A percentile compares a stretch with the other conserved stretches of the same genome.
phyloP scores from a whole-genome alignment of 305 asterid genomes.

The Solanum hybrid region DNA sequence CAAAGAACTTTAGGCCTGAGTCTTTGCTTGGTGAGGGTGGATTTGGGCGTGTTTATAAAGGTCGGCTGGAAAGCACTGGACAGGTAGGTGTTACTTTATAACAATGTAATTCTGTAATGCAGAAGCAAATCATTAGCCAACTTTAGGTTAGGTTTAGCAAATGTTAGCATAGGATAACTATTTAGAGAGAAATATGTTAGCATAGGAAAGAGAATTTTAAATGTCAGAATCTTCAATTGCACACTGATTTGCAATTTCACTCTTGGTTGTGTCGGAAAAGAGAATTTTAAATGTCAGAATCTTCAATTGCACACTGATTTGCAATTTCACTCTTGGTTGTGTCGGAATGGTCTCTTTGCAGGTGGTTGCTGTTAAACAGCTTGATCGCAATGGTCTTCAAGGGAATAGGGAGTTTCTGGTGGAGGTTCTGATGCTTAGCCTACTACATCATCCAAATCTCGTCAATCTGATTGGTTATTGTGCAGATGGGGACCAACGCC shows the following conservation, averaged over 20 bases:
- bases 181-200: neutral
- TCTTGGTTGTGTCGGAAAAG: neutral
- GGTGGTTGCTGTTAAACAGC: slow-evolving; percentile 91
- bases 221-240: neutral
- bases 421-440: slow-evolving; percentile 96
- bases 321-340: neutral
- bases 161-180: neutral
- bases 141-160: neutral
- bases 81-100: slow-evolving; percentile 37
- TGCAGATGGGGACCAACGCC: slow-evolving; percentile 89
- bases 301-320: neutral
- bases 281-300: neutral
- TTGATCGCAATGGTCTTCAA: slow-evolving; percentile 78
- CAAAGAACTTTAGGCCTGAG: slow-evolving; percentile 78
- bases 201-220: neutral
- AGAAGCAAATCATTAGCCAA: neutral
- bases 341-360: slow-evolving; percentile 19
- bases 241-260: neutral
- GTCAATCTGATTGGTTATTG: slow-evolving; percentile 89
- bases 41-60: slow-evolving; percentile 83
- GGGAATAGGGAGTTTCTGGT: slow-evolving; percentile 86
- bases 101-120: neutral
- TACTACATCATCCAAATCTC: slow-evolving; percentile 75
- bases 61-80: slow-evolving; percentile 65
- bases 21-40: slow-evolving; percentile 91